phyloP scores from a whole-genome alignment of 2,329 filamentous ascomycete genomes.

The Graphilbum sp. region DNA sequence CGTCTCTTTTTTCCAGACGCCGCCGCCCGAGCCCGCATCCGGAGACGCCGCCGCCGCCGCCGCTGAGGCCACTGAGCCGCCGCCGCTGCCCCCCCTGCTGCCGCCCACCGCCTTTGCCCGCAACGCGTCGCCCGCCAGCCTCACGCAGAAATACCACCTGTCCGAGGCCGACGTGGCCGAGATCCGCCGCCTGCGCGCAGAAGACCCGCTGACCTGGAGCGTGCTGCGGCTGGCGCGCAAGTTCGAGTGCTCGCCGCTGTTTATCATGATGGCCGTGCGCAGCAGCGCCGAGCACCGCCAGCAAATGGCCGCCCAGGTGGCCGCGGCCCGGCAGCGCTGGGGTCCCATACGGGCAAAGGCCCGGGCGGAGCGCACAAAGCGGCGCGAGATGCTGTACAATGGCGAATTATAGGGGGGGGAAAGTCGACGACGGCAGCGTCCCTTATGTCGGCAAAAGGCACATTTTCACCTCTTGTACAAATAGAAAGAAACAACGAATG shows the following conservation, averaged over 20 bases:
- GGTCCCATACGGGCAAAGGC: slow-evolving; percentile 38
- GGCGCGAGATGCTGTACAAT: slow-evolving; percentile 33
- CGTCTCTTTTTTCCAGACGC: slow-evolving; percentile 25
- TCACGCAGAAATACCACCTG: slow-evolving; percentile 28
- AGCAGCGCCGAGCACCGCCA: slow-evolving; percentile 30
- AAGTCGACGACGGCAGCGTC: no score
- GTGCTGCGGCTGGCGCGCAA: slow-evolving; percentile 33
- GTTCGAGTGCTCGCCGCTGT: slow-evolving; percentile 38
- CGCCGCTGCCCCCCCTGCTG: slow-evolving; percentile 13
- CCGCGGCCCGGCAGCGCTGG: slow-evolving; percentile 37
- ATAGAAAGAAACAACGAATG: not conserved
- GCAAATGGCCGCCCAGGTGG: slow-evolving; percentile 26
- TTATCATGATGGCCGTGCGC: slow-evolving; percentile 41
- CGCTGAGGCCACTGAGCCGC: slow-evolving; percentile 9
- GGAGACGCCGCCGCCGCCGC: slow-evolving; percentile 5
- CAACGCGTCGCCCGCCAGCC: not conserved
- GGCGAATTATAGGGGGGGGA: slow-evolving; percentile 20
- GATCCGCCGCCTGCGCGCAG: slow-evolving; percentile 36
- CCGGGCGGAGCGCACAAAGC: slow-evolving; percentile 35
- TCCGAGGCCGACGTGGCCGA: slow-evolving; percentile 38
- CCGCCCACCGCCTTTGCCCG: slow-evolving; percentile 3
- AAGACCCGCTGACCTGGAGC: slow-evolving; percentile 39
- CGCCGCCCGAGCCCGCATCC: no score
- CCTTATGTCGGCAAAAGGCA: not conserved
- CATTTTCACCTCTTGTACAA: not conserved